Conservation (phyloP, 306 rosid species). For the cucumber (Cucumis sativus) region Cucumber_9930_V3 NC_026656.2:3588501-3589000, state of each 20-base stretch:
- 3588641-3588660: background rate
- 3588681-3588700: slow-evolving; percentile 1
- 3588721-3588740: background rate
- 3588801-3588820: background rate
- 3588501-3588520: background rate
- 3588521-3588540: background rate
- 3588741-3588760: background rate
- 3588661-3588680: background rate
- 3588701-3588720: background rate
- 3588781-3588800: slow-evolving; percentile 9
- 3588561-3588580: background rate
- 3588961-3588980: background rate
- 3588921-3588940: background rate
- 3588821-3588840: background rate
- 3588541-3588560: background rate
- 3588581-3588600: background rate
- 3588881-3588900: background rate
- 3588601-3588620: background rate
- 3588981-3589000: background rate
- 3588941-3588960: background rate
- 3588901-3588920: background rate
- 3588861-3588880: too few species aligned
- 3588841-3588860: background rate
- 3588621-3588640: background rate
- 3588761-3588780: background rate